Percentiles rank a stretch among this genome's conserved stretches.
phyloP scores from a whole-genome alignment of 352 stramenopile genomes.

The Phytophthora cajani region DNA sequence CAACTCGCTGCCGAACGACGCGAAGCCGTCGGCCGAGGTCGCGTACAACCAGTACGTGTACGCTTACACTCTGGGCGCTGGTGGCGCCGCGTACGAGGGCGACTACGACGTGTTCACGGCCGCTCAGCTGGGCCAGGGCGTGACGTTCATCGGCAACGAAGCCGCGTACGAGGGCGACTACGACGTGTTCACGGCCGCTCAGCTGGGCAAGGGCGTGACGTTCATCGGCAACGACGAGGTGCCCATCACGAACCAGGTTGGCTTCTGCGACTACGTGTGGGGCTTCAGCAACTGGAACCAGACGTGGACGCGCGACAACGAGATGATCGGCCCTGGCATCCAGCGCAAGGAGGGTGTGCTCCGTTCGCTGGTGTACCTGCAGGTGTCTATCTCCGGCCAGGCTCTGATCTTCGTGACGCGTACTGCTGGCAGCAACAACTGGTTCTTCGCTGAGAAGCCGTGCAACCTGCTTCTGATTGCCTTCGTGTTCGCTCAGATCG shows the following conservation, averaged over 20 bases:
- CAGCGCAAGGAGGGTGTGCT: slow-evolving; percentile 77
- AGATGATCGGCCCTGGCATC: slow-evolving; percentile 65
- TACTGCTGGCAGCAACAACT: slow-evolving; percentile 77
- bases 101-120: slow-evolving; percentile 55
- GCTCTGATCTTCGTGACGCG: slow-evolving; percentile 80
- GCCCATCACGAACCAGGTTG: slow-evolving; percentile 67
- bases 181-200: slow-evolving; percentile 50
- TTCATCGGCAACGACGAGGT: slow-evolving; percentile 71
- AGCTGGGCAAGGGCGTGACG: slow-evolving; percentile 51
- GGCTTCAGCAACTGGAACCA: slow-evolving; percentile 74
- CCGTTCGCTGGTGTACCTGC: slow-evolving; percentile 70
- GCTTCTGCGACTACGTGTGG: slow-evolving; percentile 59
- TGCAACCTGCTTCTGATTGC: slow-evolving; percentile 68
- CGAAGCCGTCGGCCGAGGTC: slow-evolving; percentile 46
- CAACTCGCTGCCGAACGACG: slow-evolving; percentile 48
- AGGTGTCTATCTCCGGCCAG: slow-evolving; percentile 80
- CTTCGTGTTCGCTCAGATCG: slow-evolving; percentile 74
- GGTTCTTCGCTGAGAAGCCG: slow-evolving; percentile 77
- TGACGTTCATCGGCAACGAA: slow-evolving; percentile 63
- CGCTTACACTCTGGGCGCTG: slow-evolving; percentile 56
- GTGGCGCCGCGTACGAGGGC: slow-evolving; percentile 34
- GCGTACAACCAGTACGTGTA: slow-evolving; percentile 68
- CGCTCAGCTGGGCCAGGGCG: slow-evolving; percentile 53
- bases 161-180: slow-evolving; percentile 71
- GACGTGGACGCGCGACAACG: slow-evolving; percentile 69